Evolutionary conservation across 805 yeast genomes (phyloP).

Genomic region (Kurtzmaniella cleridarum): DNA sequence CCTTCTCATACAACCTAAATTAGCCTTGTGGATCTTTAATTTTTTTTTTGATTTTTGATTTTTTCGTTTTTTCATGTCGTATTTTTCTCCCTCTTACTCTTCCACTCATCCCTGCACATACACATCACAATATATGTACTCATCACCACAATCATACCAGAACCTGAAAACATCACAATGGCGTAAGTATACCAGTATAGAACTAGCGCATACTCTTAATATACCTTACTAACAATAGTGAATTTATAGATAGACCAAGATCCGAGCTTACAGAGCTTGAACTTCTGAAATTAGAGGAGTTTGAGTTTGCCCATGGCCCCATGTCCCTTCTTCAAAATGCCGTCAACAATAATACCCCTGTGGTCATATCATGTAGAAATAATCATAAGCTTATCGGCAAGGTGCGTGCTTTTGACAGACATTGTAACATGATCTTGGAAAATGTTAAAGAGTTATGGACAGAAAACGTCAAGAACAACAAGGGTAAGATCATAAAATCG

Average conservation of each 20-base stretch:
- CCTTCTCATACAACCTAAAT: too few species aligned
- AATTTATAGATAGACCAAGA: slow-evolving; percentile 66
- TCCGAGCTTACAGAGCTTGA: slow-evolving; percentile 78
- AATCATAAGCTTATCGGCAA: slow-evolving; percentile 88
- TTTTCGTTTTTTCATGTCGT: too few species aligned
- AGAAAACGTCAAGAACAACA: slow-evolving; percentile 52
- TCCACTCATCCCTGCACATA: too few species aligned
- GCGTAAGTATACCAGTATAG: slow-evolving; percentile 7
- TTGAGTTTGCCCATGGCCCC: slow-evolving; percentile 88
- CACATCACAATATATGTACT: too few species aligned
- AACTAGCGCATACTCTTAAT: too few species aligned
- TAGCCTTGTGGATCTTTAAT: too few species aligned
- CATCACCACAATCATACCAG: background rate
- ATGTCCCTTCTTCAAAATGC: slow-evolving; percentile 83
- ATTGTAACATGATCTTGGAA: slow-evolving; percentile 87
- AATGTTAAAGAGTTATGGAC: slow-evolving; percentile 88
- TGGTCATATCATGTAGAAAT: slow-evolving; percentile 84
- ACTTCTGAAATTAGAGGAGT: slow-evolving; percentile 77
- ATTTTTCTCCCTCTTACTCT: too few species aligned
- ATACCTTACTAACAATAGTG: slow-evolving; percentile 42
- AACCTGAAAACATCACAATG: slow-evolving; percentile 2
- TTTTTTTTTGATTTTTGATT: too few species aligned
- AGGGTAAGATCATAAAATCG: slow-evolving; percentile 68
- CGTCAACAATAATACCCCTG: slow-evolving; percentile 65
- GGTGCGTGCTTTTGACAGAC: slow-evolving; percentile 93